Evolutionary conservation across 1,284 basidiomycete species (phyloP).

Genomic region (Coriolopsis trogii): DNA sequence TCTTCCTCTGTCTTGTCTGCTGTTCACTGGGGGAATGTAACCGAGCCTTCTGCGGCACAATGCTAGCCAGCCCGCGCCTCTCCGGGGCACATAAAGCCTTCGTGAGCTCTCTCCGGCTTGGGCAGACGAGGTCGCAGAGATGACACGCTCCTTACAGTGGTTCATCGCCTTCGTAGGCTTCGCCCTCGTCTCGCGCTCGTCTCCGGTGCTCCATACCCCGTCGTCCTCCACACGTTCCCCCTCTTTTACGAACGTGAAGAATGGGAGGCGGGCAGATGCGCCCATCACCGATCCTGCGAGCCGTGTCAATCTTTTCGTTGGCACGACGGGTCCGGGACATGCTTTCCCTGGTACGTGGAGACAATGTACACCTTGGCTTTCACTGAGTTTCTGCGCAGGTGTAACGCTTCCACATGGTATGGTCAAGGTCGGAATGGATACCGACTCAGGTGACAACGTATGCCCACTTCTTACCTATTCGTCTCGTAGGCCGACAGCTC

Average conservation of each 20-base stretch:
- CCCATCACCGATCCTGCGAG: slow-evolving; percentile 32
- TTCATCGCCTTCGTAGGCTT: slow-evolving; percentile 7
- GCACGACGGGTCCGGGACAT: slow-evolving; percentile 60
- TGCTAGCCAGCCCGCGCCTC: no score
- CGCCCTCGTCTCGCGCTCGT: neutral
- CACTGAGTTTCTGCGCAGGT: slow-evolving; percentile 35
- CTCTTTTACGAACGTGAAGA: neutral
- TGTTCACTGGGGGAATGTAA: no score
- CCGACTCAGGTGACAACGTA: slow-evolving; percentile 63
- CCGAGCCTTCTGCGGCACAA: no score
- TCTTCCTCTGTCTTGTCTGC: no score
- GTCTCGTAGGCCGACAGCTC: neutral
- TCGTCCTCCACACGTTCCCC: neutral
- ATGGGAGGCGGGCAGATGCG: slow-evolving; percentile 1
- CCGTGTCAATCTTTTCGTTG: slow-evolving; percentile 59
- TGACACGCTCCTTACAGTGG: neutral
- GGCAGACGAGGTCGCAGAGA: neutral
- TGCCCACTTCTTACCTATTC: slow-evolving; percentile 10
- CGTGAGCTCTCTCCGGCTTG: neutral
- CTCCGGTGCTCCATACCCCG: neutral
- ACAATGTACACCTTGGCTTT: neutral
- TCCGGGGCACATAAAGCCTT: no score
- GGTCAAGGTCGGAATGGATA: slow-evolving; percentile 68
- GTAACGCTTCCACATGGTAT: slow-evolving; percentile 70
- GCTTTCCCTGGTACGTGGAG: slow-evolving; percentile 55